Conservation (phyloP, 495 filamentous ascomycete species). For the Penicillium salamii region DNA sequence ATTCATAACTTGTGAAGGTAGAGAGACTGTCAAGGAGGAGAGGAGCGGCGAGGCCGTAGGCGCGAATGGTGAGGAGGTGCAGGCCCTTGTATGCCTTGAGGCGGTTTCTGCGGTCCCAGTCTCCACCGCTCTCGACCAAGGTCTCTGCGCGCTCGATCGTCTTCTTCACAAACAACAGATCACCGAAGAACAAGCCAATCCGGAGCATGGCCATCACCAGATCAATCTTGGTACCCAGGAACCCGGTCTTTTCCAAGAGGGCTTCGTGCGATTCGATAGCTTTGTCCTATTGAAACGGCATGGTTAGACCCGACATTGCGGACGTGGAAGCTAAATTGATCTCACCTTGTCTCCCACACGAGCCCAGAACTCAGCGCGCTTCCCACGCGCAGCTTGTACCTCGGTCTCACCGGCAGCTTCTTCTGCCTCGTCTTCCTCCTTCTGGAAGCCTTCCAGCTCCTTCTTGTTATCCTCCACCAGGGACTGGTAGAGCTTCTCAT, state of each 20-base stretch:
- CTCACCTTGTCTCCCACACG: constrained; percentile 91
- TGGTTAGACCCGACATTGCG: constrained; percentile 3
- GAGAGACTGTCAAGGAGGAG: constrained; percentile 93
- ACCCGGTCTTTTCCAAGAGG: constrained; percentile 88
- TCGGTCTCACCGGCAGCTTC: constrained; percentile 97
- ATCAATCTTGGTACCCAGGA: constrained; percentile 95
- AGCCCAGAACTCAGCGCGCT: constrained; percentile 93
- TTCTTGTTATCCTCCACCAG: constrained; percentile 84
- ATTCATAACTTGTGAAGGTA: constrained; percentile 98
- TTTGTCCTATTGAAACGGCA: constrained; percentile 65
- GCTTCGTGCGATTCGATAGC: constrained; percentile 87
- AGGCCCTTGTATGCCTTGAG: constrained; percentile 98
- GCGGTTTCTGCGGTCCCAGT: constrained; percentile 97
- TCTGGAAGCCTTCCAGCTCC: constrained; percentile 87
- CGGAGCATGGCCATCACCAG: constrained; percentile 93
- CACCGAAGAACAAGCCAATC: constrained; percentile 91
- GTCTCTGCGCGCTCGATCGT: constrained; percentile 85
- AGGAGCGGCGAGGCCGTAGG: constrained; percentile 85
- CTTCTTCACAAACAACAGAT: constrained; percentile 87
- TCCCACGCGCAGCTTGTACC: constrained; percentile 85
- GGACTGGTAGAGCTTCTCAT: constrained; percentile 81
- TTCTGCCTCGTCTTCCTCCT: constrained; percentile 90
- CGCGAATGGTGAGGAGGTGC: constrained; percentile 85
- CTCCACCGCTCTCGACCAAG: constrained; percentile 88
- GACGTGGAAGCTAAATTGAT: not conserved